Conservation (phyloP, 2,329 filamentous ascomycete genomes). For the Metarhizium brunneum region DNA sequence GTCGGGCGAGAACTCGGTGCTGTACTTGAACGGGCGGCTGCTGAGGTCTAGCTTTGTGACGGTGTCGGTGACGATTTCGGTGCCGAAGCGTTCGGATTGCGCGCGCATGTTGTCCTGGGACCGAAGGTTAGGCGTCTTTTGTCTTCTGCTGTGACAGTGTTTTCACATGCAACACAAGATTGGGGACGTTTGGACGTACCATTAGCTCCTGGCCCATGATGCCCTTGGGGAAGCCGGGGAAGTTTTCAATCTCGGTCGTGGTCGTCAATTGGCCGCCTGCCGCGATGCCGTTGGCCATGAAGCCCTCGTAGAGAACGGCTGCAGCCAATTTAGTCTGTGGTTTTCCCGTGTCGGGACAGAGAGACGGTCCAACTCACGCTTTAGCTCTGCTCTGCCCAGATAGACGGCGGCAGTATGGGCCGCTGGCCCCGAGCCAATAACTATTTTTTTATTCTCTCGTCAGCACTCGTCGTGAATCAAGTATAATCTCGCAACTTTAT, state of each 20-base stretch:
- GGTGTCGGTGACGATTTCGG: constrained; percentile 87
- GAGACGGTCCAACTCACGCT: constrained; percentile 45
- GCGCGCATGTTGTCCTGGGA: constrained; percentile 76
- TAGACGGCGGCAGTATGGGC: constrained; percentile 97
- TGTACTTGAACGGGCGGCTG: constrained; percentile 80
- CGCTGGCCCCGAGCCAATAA: constrained; percentile 90
- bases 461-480: not conserved
- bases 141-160: not conserved
- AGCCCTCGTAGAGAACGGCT: constrained; percentile 93
- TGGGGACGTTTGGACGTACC: constrained; percentile 33
- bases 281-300: constrained; percentile 93
- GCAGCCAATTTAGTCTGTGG: not conserved
- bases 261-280: constrained; percentile 96
- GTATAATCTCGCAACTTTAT: too few species aligned
- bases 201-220: constrained; percentile 85
- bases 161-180: too few species aligned
- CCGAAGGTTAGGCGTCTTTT: not conserved
- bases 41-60: constrained; percentile 82
- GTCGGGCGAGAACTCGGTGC: constrained; percentile 79
- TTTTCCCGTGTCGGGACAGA: not conserved
- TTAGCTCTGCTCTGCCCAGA: constrained; percentile 85
- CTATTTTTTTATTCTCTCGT: constrained; percentile 22
- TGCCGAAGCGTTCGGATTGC: constrained; percentile 88
- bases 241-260: constrained; percentile 98
- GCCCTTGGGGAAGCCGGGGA: constrained; percentile 82